Evolutionary conservation across 2,329 filamentous ascomycete species (phyloP).

Genomic region (Tympanopsis confertula): DNA sequence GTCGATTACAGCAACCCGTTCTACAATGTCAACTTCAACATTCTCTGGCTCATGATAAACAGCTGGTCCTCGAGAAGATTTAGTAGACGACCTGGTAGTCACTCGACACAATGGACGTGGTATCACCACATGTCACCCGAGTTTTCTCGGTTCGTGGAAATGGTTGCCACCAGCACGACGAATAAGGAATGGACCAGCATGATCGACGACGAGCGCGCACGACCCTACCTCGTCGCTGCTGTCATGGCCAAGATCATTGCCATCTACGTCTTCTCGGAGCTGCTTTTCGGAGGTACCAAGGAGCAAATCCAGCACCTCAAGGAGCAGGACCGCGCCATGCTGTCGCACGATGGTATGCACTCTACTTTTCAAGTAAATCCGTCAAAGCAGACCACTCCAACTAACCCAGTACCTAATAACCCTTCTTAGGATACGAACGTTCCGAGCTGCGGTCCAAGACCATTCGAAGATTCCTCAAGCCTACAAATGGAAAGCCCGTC

Average conservation of each 20-base stretch:
- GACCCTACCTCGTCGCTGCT: slow-evolving; percentile 12
- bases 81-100: background rate
- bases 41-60: background rate
- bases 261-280: slow-evolving; percentile 11
- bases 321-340: slow-evolving; percentile 10
- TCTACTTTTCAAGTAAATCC: background rate
- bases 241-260: slow-evolving; percentile 16
- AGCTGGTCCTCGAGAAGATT: background rate
- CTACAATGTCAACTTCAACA: background rate
- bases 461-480: slow-evolving; percentile 11
- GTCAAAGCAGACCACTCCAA: no score
- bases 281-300: slow-evolving; percentile 17
- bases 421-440: slow-evolving; percentile 19
- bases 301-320: slow-evolving; percentile 11
- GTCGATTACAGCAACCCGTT: background rate
- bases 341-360: slow-evolving; percentile 14
- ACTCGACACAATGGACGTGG: no score
- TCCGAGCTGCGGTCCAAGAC: slow-evolving; percentile 11
- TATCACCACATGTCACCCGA: background rate
- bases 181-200: slow-evolving; percentile 14
- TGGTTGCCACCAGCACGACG: background rate
- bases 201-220: slow-evolving; percentile 9
- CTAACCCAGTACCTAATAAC: no score
- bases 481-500: slow-evolving; percentile 8
- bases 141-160: background rate